Evolutionary conservation across 805 yeast species (phyloP), one percentile per base, ranked within the genome.

Genomic region (Yueomyces sinensis): DNA sequence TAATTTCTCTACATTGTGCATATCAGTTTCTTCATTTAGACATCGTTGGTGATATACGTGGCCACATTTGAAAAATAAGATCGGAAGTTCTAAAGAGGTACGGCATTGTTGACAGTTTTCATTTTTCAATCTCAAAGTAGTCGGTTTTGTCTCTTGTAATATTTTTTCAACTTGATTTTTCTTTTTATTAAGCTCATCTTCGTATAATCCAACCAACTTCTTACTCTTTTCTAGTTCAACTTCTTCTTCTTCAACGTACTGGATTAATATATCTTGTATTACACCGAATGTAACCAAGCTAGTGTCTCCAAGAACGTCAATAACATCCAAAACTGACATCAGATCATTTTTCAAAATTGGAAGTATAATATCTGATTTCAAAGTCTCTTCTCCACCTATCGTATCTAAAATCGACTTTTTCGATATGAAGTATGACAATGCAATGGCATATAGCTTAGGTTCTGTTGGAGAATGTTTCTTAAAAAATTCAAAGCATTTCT

Each of bases 11-110:
- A 43, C 47, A 5, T 37, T 38, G 2, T 37, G 34, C 5, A 41
- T 42, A 15, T 38, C 41, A 15, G 51, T 55, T 27, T 63, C 70
- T 30, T 74, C 75, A 33, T 65, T 65, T 18, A 84, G 56, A 50
- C 98, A 91, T 30, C 79, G 63, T 44, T 79, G 82, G 50, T 91
- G 97, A 50, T 73, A 86, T 3, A 91, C 74, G 49, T 91, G 98
- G 22, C 68, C 67, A 59, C 98, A 91, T 42, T 74, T 71, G 61
- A 89, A 91, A 46, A 82, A 93, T 1, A 82, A 71, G 3, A 78
- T 68, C 0, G 97, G 96, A 29, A 76, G 65, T 38, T 82, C 93
- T 16, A 89, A 58, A 11, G 70, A 66, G 30, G 68, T 60, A 9
- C 69, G 62, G 50, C 95, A 87, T 14, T 72, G 65, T 13, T 72